Base-by-base conservation (phyloP, 495 filamentous ascomycete species). In the Tuber calosporum region DNA sequence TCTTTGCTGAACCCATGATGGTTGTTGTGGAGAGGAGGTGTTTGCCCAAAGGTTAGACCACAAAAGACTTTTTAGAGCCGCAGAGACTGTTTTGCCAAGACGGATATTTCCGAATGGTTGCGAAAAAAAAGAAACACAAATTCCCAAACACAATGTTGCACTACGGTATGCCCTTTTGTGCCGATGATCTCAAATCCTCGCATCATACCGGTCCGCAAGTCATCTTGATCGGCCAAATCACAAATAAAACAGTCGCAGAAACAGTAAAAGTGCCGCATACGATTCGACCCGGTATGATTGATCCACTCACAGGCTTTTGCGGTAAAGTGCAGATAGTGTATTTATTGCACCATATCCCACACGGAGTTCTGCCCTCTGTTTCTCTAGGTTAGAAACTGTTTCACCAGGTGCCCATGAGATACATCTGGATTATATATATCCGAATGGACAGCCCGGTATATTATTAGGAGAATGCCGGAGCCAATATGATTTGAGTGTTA, bases 1-100 rank as follows among this genome's bases (percentile, higher is more conserved):
- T 53, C 48, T 79, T 79, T 77, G 77, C 75, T 67, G 69, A 58
- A 36, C 70, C 73, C 77, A 79, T 79, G 39, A 40, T 73, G 34
- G 15, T 15, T 39, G 30, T 67, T 39, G 36, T 19, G 26, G 53
- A 62, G 53, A 8, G 26, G 53, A 62, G 53, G 13, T 34, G 53
- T 62, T 62, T 62, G 53, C 53, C n/a, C 0, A 26, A 62, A 62
- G 53, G 53, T 62, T 5, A 19, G 53, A 62, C 13, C 9, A 17
- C 53, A 34, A 13, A 62, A 34, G 53, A 34, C 53, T 15, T 62
- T 62, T 34, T 34, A 26, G 53, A 34, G 53, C 53, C 26, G 53
- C 53, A 34, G 11, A n/a, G 26, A 34, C 4, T 19, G 4, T 11
- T 15, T 3, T 62, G 53, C 53, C 53, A 62, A 62, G 53, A 62